A percentile compares a stretch with the other conserved stretches of the same genome.
phyloP scores from a whole-genome alignment of 169 alveolate genomes.

The Eimeria necatrix region DNA sequence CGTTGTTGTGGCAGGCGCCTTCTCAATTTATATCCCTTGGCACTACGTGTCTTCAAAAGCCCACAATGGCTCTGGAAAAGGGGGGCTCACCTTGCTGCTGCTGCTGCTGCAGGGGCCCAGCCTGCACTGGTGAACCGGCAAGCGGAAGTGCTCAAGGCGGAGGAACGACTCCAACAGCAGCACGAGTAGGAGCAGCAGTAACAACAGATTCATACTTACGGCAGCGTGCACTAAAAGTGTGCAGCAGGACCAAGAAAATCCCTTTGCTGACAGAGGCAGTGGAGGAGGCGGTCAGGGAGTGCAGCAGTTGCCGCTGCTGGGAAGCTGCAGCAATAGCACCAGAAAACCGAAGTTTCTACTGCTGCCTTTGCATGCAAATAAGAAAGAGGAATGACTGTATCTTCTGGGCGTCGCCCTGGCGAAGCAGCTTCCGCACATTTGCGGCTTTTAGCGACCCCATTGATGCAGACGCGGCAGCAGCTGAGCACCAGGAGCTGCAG shows the following conservation, averaged over 20 bases:
- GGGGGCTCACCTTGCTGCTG: neutral
- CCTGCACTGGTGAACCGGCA: neutral
- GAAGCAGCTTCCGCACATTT: conserved; percentile 1
- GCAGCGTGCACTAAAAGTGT: neutral
- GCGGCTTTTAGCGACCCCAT: conserved; percentile 49
- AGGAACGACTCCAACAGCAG: neutral
- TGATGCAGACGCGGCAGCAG: conserved; percentile 50
- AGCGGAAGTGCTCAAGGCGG: no score
- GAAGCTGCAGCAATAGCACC: conserved; percentile 32
- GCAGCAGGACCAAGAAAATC: conserved; percentile 18
- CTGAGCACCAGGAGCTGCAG: neutral
- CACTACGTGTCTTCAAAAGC: no score
- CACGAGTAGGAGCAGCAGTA: neutral
- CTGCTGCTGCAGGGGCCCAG: neutral
- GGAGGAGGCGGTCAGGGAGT: conserved; percentile 7
- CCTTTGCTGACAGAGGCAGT: conserved; percentile 41
- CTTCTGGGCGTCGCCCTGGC: conserved; percentile 41
- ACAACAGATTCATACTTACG: neutral
- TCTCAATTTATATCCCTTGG: no score
- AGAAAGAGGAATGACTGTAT: neutral
- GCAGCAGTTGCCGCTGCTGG: conserved; percentile 65
- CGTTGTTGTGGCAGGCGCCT: no score
- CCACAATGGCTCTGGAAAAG: no score
- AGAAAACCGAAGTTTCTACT: conserved; percentile 27
- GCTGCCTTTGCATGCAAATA: conserved; percentile 59